Percentiles rank a stretch among this genome's conserved stretches.
These are phyloP conservation scores for Phialophora expanda DNA, from an alignment of 2,329 filamentous ascomycete genomes.

Conservation along the genomic window DNA sequence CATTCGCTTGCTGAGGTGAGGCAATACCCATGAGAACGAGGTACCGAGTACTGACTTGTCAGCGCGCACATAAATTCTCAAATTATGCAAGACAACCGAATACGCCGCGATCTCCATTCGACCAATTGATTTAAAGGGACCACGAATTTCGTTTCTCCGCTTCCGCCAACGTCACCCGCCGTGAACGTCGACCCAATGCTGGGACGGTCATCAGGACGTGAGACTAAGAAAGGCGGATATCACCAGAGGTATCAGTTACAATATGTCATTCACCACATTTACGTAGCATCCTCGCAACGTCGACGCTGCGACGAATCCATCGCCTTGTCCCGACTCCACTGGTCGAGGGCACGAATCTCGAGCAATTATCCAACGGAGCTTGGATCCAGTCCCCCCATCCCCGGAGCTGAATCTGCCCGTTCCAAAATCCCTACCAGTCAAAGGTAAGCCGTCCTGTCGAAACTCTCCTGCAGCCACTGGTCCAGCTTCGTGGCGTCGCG, in stretches of 20 bases:
- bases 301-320: no score
- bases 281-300: no score
- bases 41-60: neutral
- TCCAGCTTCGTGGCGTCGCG: conserved; percentile 14
- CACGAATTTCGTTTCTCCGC: neutral
- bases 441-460: neutral
- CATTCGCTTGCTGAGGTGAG: neutral
- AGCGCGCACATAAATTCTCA: no score
- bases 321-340: no score
- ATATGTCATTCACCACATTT: no score
- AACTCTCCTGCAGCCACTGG: conserved; percentile 13
- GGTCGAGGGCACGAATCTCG: no score
- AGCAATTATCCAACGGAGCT: neutral
- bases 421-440: neutral
- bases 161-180: neutral
- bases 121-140: no score
- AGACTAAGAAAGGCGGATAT: neutral
- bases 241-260: no score
- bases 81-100: neutral
- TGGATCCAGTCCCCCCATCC: neutral
- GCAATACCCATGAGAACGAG: neutral
- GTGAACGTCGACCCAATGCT: neutral
- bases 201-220: neutral
- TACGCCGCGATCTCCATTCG: neutral
- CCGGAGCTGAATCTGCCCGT: neutral